phyloP scores from a whole-genome alignment of 1,284 basidiomycete species.

The Heterobasidion occidentale region DNA sequence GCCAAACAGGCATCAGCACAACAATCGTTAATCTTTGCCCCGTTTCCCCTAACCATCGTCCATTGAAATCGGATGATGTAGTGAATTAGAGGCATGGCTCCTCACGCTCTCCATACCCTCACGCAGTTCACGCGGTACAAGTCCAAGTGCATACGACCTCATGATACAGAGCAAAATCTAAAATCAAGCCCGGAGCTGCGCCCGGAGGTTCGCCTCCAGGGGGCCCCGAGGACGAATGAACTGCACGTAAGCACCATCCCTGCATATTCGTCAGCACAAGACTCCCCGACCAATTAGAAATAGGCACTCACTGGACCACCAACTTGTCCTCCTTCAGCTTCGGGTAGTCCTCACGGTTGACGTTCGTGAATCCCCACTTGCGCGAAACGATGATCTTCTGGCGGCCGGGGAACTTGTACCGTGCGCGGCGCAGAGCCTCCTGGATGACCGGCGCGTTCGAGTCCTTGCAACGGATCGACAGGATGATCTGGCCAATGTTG shows the following conservation, averaged over 20 bases:
- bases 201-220: constrained; percentile 79
- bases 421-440: constrained; percentile 94
- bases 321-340: constrained; percentile 86
- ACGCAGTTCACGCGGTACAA: neutral
- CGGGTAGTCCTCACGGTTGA: constrained; percentile 85
- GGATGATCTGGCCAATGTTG: constrained; percentile 95
- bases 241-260: constrained; percentile 82
- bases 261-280: constrained; percentile 18
- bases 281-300: neutral
- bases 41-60: constrained; percentile 76
- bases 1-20: neutral
- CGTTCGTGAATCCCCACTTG: constrained; percentile 98
- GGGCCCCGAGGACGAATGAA: constrained; percentile 86
- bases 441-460: constrained; percentile 82
- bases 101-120: constrained; percentile 9
- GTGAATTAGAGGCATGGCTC: constrained; percentile 57
- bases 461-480: constrained; percentile 94
- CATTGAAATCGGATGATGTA: constrained; percentile 54
- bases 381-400: constrained; percentile 98
- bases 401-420: constrained; percentile 99
- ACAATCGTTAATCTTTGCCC: constrained; percentile 53
- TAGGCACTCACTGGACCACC: constrained; percentile 69
- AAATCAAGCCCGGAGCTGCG: constrained; percentile 60
- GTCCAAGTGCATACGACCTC: constrained; percentile 4
- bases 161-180: constrained; percentile 6